phyloP scores from a whole-genome alignment of 176 grass and related monocot genomes.

The Tuctoria greenei region DNA sequence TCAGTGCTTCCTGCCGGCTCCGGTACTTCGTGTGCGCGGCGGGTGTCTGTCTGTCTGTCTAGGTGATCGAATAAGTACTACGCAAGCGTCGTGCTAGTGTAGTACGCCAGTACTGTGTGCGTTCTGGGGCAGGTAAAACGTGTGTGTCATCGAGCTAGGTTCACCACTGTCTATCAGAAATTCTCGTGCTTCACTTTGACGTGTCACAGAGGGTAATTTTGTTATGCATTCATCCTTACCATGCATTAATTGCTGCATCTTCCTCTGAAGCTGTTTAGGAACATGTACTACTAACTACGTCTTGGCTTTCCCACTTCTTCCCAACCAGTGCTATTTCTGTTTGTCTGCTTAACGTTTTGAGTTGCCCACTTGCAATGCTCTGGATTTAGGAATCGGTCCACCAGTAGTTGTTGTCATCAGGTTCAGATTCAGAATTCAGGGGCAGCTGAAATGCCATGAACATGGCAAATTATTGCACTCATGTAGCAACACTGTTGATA shows the following conservation, averaged over 20 bases:
- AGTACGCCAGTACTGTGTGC: no score
- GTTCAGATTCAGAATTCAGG: neutral
- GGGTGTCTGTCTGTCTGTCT: neutral
- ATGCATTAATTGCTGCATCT: no score
- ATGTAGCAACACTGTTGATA: neutral
- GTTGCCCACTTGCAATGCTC: no score
- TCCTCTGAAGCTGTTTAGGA: neutral
- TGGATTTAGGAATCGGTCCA: no score
- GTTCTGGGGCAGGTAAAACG: no score
- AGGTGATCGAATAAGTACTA: no score
- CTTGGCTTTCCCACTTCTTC: neutral
- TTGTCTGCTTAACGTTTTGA: neutral
- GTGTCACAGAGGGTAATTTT: neutral
- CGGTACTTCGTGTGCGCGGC: neutral
- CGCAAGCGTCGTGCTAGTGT: no score
- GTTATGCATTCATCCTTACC: neutral
- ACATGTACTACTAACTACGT: neutral
- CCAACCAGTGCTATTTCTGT: neutral
- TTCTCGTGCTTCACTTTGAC: no score
- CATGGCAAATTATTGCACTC: neutral
- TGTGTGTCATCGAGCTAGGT: no score
- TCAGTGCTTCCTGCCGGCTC: neutral
- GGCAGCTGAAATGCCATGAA: neutral
- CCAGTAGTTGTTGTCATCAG: neutral
- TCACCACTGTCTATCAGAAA: neutral